Evolutionary conservation across 441 rosid genomes (phyloP).

Genomic region (Pelargonium citronellum): DNA sequence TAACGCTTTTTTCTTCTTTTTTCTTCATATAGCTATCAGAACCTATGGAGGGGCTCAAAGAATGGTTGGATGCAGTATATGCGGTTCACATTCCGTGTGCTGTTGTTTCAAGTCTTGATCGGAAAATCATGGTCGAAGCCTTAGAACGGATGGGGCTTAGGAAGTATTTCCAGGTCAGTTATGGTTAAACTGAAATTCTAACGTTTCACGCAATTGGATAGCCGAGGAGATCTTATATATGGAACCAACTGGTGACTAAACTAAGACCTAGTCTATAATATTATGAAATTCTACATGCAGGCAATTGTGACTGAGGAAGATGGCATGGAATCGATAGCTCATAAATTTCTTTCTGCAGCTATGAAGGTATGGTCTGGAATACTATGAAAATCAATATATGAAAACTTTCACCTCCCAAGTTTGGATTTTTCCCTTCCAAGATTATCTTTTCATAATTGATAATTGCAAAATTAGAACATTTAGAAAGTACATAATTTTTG

Average conservation of each 20-base stretch:
- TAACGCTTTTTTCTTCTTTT: not conserved
- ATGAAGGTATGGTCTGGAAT: conserved; percentile 50
- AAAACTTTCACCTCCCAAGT: not conserved
- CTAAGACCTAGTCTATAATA: not conserved
- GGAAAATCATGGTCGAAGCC: conserved; percentile 63
- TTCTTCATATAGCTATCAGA: conserved; percentile 44
- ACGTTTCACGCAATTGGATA: too few relatives aligned
- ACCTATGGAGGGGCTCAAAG: conserved; percentile 68
- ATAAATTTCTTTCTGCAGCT: conserved; percentile 90
- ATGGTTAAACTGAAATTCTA: not conserved
- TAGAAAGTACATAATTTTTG: not conserved
- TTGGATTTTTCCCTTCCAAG: not conserved
- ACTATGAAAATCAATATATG: conserved; percentile 10
- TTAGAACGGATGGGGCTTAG: conserved; percentile 64
- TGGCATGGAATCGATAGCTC: conserved; percentile 95
- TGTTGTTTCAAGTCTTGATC: conserved; percentile 80
- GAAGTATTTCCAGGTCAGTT: conserved; percentile 75
- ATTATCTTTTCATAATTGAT: not conserved
- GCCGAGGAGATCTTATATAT: too few relatives aligned
- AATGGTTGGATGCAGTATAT: conserved; percentile 80
- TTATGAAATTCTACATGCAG: conserved; percentile 29
- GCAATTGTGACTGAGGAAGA: conserved; percentile 89
- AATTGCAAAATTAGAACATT: not conserved
- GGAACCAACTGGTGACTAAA: too few relatives aligned
- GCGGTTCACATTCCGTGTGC: conserved; percentile 88